Percentiles rank a stretch among this genome's conserved stretches.
Evolutionary conservation across 139 green algal species (phyloP).

Genomic region (Tetradesmus obliquus): DNA sequence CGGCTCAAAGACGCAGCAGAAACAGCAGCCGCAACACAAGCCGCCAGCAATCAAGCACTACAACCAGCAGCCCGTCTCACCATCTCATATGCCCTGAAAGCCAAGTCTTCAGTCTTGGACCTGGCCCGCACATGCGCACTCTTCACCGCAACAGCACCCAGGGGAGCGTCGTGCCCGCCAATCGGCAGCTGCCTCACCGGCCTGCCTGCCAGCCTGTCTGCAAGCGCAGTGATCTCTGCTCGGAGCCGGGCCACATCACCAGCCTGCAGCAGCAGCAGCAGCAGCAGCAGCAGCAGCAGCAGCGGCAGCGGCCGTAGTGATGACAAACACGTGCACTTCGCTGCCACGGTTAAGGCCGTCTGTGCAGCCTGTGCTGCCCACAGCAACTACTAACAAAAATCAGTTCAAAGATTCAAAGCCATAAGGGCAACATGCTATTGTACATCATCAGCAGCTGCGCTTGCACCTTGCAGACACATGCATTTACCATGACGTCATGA

Average conservation of each 20-base stretch:
- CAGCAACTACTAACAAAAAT: no score
- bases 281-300: background rate
- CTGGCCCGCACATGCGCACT: background rate
- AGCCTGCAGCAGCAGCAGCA: constrained; percentile 12
- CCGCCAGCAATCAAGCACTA: background rate
- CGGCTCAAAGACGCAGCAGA: background rate
- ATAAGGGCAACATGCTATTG: background rate
- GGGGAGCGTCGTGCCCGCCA: background rate
- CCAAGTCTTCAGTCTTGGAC: constrained; percentile 1
- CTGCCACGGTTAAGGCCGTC: no score
- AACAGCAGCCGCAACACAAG: background rate
- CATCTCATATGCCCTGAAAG: constrained; percentile 33
- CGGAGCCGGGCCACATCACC: constrained; percentile 16
- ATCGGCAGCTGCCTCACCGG: background rate
- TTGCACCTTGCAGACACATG: background rate
- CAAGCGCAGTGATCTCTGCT: constrained; percentile 26
- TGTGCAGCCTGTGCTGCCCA: no score
- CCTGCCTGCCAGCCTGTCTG: constrained; percentile 16
- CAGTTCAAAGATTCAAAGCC: no score
- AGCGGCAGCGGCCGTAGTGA: no score
- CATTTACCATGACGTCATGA: background rate
- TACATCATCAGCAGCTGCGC: background rate
- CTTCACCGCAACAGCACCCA: background rate
- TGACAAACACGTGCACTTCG: no score
- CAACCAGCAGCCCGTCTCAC: background rate